These are phyloP conservation scores for Xerocomellus intermedius DNA, from an alignment of 768 basidiomycete genomes.

Conservation along the genomic window DNA sequence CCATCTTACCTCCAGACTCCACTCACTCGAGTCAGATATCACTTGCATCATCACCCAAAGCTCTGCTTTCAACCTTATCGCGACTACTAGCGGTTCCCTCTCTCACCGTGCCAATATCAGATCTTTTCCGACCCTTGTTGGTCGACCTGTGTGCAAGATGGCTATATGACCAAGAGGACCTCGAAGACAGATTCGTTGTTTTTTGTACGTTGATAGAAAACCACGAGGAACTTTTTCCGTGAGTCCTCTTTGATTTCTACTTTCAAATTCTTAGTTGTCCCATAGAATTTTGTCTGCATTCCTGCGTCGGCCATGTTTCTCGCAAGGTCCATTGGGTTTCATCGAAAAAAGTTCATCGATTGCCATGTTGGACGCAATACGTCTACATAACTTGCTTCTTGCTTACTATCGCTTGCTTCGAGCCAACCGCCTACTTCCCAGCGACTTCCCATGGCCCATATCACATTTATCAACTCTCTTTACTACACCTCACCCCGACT, in stretches of 20 bases:
- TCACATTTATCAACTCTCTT: constrained; percentile 44
- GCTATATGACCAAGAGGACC: constrained; percentile 54
- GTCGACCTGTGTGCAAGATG: constrained; percentile 81
- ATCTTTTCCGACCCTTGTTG: constrained; percentile 71
- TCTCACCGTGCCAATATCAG: constrained; percentile 61
- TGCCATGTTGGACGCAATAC: constrained; percentile 36
- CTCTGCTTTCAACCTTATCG: constrained; percentile 57
- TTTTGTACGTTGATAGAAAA: constrained; percentile 64
- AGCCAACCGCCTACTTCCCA: constrained; percentile 68
- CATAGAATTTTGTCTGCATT: constrained; percentile 57
- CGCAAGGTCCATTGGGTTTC: constrained; percentile 55
- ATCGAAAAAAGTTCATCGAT: constrained; percentile 33
- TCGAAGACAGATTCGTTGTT: constrained; percentile 54
- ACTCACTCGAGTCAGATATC: constrained; percentile 38
- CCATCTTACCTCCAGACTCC: constrained; percentile 43
- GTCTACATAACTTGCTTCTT: constrained; percentile 70
- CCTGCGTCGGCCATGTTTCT: constrained; percentile 41
- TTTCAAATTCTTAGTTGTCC: not conserved
- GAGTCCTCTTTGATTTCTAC: constrained; percentile 29
- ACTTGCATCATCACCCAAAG: constrained; percentile 37
- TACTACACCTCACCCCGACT: constrained; percentile 55
- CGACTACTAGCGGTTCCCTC: constrained; percentile 57
- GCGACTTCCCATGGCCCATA: constrained; percentile 57
- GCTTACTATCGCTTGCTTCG: constrained; percentile 80
- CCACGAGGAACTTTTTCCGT: constrained; percentile 74